Evolutionary conservation across 2,329 filamentous ascomycete species (phyloP), one percentile per base, ranked within the genome.

Genomic region (Dothiorella sarmentorum): DNA sequence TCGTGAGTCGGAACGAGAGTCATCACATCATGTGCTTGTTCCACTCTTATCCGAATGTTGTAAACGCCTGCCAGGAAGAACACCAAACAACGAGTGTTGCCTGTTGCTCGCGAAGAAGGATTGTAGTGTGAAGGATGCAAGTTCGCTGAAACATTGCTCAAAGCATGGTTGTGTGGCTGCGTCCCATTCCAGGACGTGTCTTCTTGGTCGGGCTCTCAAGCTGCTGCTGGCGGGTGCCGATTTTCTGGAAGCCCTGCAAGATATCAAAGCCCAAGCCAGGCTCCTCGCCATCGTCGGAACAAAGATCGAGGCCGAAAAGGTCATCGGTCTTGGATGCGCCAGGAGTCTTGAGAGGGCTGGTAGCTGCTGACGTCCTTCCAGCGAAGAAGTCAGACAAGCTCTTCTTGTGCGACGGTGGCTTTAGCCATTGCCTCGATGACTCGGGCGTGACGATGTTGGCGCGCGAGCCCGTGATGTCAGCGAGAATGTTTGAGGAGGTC

Each of bases 181-280:
- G 43, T n/a, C 35, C 26, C 43, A 49, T 42, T 10, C 35, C 44
- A 20, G 44, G 44, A 20, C 26, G 40, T 4, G 43, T 18, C 56
- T 26, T 58, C 33, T 58, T 58, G 35, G 43, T 58, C n/a, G 56
- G 56, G 56, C 56, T 58, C 43, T 58, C 56, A 22, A 40, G 37
- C 27, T 47, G 38, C 24, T 42, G 56, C 35, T 51, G 56, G 33
- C 56, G 43, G 7, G 67, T 64, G 52, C 88, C 88, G 68, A 91
- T 91, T 75, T 86, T 88, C 69, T 87, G 84, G 66, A 91, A 91
- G 9, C 87, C 87, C 67, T 89, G 85, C 44, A 89, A 80, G 63
- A 91, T 86, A 66, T 91, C 88, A 52, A 91, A 80, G 1, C 82
- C 84, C 13, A 81, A 74, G 1, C 82, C 84, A 13, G 81, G 74